phyloP scores from a whole-genome alignment of 345 rosid genomes.

The Angophora floribunda region DNA sequence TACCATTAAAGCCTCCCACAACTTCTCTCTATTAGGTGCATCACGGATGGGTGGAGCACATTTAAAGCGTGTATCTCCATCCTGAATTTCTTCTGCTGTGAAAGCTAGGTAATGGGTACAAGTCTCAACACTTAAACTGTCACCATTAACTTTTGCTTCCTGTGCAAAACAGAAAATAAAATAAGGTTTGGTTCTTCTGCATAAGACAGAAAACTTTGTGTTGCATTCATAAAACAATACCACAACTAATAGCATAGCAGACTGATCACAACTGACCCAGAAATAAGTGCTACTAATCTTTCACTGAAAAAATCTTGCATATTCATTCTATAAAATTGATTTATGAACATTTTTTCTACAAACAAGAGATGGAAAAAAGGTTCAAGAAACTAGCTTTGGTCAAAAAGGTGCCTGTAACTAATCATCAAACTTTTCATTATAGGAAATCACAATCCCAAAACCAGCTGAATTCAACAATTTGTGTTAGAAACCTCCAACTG shows the following conservation, averaged over 20 bases:
- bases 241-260: not conserved
- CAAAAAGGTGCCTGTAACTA: not conserved
- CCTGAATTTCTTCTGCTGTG: slow-evolving; percentile 81
- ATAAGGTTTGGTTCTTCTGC: not conserved
- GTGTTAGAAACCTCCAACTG: not conserved
- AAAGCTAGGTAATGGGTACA: slow-evolving; percentile 96
- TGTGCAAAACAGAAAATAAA: not conserved
- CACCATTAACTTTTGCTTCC: slow-evolving; percentile 75
- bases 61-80: slow-evolving; percentile 95
- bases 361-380: not conserved
- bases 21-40: slow-evolving; percentile 56
- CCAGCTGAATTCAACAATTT: not conserved
- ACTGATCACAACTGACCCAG: not conserved
- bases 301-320: not conserved
- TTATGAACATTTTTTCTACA: not conserved
- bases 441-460: not conserved
- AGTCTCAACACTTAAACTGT: slow-evolving; percentile 82
- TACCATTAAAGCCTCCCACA: slow-evolving; percentile 95
- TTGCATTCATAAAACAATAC: not conserved
- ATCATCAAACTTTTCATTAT: not conserved
- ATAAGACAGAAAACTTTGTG: not conserved
- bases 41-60: slow-evolving; percentile 93
- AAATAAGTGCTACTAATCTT: not conserved
- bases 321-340: not conserved
- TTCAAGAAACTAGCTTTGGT: not conserved